Evolutionary conservation across 1,284 basidiomycete species (phyloP).

Genomic region (Trichosporon ovoides): DNA sequence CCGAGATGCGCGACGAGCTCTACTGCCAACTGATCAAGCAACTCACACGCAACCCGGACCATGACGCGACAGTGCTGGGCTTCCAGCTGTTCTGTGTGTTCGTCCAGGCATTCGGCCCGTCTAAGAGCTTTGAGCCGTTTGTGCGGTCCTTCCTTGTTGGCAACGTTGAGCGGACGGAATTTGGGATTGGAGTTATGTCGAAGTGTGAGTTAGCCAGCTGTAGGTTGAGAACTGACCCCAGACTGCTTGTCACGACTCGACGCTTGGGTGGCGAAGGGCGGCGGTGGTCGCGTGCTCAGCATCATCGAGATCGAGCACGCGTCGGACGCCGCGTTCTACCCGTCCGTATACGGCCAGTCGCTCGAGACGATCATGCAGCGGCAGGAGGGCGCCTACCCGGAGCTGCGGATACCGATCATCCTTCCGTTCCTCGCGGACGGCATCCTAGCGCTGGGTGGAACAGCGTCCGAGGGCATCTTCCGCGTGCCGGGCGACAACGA

Average conservation of each 20-base stretch:
- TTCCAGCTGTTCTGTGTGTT: conserved; percentile 88
- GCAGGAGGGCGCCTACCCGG: conserved; percentile 75
- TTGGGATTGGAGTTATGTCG: conserved; percentile 78
- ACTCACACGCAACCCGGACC: conserved; percentile 69
- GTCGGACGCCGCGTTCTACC: conserved; percentile 85
- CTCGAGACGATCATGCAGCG: conserved; percentile 73
- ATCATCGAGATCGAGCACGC: conserved; percentile 80
- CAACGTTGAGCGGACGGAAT: conserved; percentile 57
- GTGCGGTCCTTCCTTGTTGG: conserved; percentile 70
- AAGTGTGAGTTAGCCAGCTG: conserved; percentile 52
- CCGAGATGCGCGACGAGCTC: conserved; percentile 82
- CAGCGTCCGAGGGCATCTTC: conserved; percentile 80
- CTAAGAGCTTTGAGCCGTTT: conserved; percentile 80
- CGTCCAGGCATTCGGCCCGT: conserved; percentile 79
- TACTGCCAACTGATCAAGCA: conserved; percentile 91
- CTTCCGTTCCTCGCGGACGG: conserved; percentile 86
- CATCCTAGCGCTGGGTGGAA: conserved; percentile 78
- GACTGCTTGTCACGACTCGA: conserved; percentile 67
- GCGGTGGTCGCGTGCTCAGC: conserved; percentile 71
- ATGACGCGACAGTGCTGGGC: conserved; percentile 77
- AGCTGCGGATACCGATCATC: conserved; percentile 78
- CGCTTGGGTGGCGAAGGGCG: conserved; percentile 70
- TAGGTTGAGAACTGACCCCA: conserved; percentile 15
- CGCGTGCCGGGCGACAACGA: conserved; percentile 83
- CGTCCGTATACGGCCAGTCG: conserved; percentile 84